phyloP scores from a whole-genome alignment of 306 rosid genomes.

The Arachis stenosperma region DNA sequence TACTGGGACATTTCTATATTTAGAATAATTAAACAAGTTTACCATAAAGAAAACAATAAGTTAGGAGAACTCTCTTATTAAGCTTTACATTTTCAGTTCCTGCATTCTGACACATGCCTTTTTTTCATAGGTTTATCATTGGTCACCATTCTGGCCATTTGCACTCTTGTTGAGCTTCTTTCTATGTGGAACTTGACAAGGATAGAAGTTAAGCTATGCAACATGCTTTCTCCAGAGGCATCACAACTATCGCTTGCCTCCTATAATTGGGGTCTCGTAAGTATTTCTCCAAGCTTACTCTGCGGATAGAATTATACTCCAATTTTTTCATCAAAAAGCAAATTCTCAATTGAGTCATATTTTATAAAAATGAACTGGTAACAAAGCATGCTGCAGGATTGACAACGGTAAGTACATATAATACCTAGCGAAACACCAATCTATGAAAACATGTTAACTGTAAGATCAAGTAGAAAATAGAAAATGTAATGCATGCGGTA shows the following conservation, averaged over 20 bases:
- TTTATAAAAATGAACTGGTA: not conserved
- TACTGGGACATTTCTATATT: slow-evolving; percentile 16
- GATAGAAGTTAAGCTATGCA: slow-evolving; percentile 91
- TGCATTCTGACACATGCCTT: slow-evolving; percentile 39
- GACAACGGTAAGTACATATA: slow-evolving; percentile 9
- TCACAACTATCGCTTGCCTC: slow-evolving; percentile 81
- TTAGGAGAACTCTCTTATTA: slow-evolving; percentile 11
- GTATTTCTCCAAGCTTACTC: slow-evolving; percentile 37
- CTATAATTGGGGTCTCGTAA: slow-evolving; percentile 80
- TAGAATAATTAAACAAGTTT: slow-evolving; percentile 19
- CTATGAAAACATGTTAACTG: slow-evolving; percentile 1
- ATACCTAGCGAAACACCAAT: slow-evolving; percentile 3
- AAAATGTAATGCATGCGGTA: slow-evolving; percentile 29
- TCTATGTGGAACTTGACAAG: slow-evolving; percentile 99
- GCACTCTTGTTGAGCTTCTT: slow-evolving; percentile 81
- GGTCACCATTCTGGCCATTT: slow-evolving; percentile 66
- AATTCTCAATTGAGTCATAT: slow-evolving; percentile 26
- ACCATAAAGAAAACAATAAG: slow-evolving; percentile 12
- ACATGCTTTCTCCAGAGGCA: slow-evolving; percentile 93
- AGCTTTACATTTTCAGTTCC: slow-evolving; percentile 36
- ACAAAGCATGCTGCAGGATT: slow-evolving; percentile 25
- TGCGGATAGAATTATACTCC: slow-evolving; percentile 13
- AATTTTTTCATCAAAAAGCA: slow-evolving; percentile 24
- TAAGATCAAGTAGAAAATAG: slow-evolving; percentile 20
- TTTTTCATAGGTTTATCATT: slow-evolving; percentile 63